Base-by-base conservation (phyloP, 176 grass and related monocot species). In the Hordeum marinum region DNA sequence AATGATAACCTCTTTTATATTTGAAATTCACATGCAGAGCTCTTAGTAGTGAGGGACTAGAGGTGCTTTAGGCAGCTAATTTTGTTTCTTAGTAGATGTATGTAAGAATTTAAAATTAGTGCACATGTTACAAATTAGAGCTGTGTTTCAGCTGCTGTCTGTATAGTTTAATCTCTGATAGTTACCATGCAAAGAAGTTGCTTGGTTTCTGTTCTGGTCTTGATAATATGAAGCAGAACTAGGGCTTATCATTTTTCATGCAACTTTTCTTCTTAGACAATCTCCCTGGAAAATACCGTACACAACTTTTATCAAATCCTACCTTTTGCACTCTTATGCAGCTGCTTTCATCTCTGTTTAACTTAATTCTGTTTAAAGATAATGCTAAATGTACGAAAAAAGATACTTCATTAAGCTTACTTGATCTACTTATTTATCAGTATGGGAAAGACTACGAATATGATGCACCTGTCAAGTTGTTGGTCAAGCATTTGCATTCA, bases 371-470 rank as follows among this genome's bases (percentile, higher is more conserved):
- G 45, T 66, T 68, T 57, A 11, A 43, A 76, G 71, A 68, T 21
- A 74, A 39, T 70, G 31, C 68, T 68, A 32, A 18, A 36, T 48
- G 4, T 14, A 50, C 24, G 12, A 1, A 61, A 4, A 32, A 54
- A 9, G 46, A 35, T 76, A 17, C 80, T 58, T 18, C 25, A 11
- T 48, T 76, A 35, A 57, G 52, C 76, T 81, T 70, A 76, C 72
- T 55, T 24, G 5, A 80, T 27, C 37, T 70, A 59, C 25, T 81
- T 71, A 54, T 84, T 13, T 91, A 37, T 73, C 88, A 98, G 96
- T 98, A 96, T 88, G 96, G 96, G 40, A 94, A 98, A 79, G 93
- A 96, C 73, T 98, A 98, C 25, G 96, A 96, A 72, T 98, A 89
- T 86, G 91, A 98, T 92, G 96, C 96, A 68, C 93, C 96, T 81